A percentile compares a stretch with the other conserved stretches of the same genome.
phyloP scores from a whole-genome alignment of 371 early-diverging fungal genomes.

The Amoeboaphelidium occidentale region DNA sequence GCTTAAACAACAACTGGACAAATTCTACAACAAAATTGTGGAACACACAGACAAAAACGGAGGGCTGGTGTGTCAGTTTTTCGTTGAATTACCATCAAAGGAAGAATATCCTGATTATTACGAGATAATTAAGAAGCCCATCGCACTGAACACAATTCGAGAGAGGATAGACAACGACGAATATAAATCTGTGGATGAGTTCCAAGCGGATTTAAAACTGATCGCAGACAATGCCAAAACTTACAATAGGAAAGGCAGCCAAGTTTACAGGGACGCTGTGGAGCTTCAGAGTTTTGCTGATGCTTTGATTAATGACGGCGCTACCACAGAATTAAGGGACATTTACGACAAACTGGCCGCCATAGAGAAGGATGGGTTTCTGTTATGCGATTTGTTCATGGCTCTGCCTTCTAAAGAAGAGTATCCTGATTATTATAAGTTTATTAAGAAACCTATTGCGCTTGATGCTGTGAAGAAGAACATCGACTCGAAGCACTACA shows the following conservation, averaged over 20 bases:
- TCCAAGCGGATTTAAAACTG: constrained; percentile 32
- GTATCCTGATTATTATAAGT: constrained; percentile 73
- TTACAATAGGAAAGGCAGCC: constrained; percentile 49
- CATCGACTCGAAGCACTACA: constrained; percentile 27
- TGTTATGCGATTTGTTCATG: constrained; percentile 33
- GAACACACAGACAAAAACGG: too few species aligned
- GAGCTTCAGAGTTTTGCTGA: not conserved
- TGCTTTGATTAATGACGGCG: not conserved
- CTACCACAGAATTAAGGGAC: not conserved
- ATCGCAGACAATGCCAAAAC: constrained; percentile 54
- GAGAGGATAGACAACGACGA: constrained; percentile 1
- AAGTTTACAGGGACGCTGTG: constrained; percentile 42
- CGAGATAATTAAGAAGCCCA: constrained; percentile 22
- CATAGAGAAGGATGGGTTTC: not conserved
- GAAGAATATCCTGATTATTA: constrained; percentile 24
- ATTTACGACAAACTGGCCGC: not conserved
- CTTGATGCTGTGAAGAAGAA: constrained; percentile 36
- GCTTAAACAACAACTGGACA: too few species aligned
- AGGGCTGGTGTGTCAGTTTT: too few species aligned
- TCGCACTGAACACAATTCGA: constrained; percentile 18
- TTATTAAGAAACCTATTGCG: constrained; percentile 61
- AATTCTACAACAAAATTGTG: too few species aligned
- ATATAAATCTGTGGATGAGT: constrained; percentile 27
- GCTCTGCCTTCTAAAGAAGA: constrained; percentile 42
- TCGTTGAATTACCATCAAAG: constrained; percentile 9